phyloP scores from a whole-genome alignment of 2,329 filamentous ascomycete genomes.

The Akanthomyces uredinophilus region DNA sequence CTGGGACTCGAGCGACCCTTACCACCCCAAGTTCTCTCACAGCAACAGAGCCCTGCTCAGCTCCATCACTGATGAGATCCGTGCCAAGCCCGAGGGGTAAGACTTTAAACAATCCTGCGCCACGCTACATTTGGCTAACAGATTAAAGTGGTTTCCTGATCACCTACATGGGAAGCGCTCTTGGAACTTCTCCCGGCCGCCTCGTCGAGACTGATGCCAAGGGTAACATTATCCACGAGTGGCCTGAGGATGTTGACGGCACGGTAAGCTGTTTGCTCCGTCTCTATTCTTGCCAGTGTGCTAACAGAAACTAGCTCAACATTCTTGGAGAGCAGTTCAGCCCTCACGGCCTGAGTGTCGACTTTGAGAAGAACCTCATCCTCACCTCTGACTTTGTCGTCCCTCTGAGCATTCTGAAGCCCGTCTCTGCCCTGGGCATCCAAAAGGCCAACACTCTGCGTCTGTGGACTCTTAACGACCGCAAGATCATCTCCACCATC shows the following conservation, averaged over 20 bases:
- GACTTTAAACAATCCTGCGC: not conserved
- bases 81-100: constrained; percentile 55
- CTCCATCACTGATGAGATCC: constrained; percentile 58
- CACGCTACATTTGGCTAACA: not conserved
- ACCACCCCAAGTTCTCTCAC: constrained; percentile 53
- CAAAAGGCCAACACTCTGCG: constrained; percentile 52
- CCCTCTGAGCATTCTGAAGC: constrained; percentile 56
- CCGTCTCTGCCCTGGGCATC: constrained; percentile 42
- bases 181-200: constrained; percentile 53
- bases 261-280: constrained; percentile 23
- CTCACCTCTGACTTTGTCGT: constrained; percentile 60
- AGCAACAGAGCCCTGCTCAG: constrained; percentile 54
- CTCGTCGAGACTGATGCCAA: constrained; percentile 55
- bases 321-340: constrained; percentile 55
- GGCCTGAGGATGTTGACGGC: constrained; percentile 51
- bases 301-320: constrained; percentile 34
- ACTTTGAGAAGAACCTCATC: constrained; percentile 53
- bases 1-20: constrained; percentile 55
- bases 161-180: constrained; percentile 57
- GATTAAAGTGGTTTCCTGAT: constrained; percentile 48
- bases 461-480: constrained; percentile 50
- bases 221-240: constrained; percentile 58
- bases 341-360: constrained; percentile 55
- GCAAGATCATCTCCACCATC: constrained; percentile 55
- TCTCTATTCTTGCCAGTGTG: too few species aligned